Conservation (phyloP, 2,329 filamentous ascomycete species). For the Karstenula rhodostoma region DNA sequence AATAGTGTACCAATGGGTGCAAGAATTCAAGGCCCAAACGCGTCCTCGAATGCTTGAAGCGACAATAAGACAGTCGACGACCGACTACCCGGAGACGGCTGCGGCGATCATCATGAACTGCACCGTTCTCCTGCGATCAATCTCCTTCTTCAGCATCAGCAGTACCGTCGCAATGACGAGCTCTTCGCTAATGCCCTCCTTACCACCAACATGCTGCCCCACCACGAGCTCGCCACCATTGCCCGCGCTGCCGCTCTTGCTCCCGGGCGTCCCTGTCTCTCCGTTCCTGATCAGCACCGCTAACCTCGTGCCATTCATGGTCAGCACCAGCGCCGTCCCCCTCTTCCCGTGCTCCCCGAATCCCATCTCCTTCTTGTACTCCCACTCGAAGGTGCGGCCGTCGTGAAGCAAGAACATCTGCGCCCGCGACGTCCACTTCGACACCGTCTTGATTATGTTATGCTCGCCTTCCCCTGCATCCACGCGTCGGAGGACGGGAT, state of each 20-base stretch:
- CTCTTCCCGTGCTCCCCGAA: constrained; percentile 27
- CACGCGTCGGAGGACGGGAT: constrained; percentile 58
- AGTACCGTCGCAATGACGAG: constrained; percentile 65
- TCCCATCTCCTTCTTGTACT: constrained; percentile 51
- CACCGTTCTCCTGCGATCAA: constrained; percentile 63
- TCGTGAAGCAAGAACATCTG: constrained; percentile 57
- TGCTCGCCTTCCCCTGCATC: constrained; percentile 32
- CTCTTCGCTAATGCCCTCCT: constrained; percentile 47
- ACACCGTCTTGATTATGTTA: constrained; percentile 41
- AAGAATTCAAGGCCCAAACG: too few relatives aligned
- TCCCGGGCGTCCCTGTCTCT: constrained; percentile 52
- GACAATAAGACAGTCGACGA: neutral
- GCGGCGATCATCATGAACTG: constrained; percentile 58
- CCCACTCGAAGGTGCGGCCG: constrained; percentile 63
- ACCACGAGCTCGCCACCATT: constrained; percentile 61
- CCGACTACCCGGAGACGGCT: neutral
- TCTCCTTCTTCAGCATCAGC: constrained; percentile 71
- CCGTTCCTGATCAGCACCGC: constrained; percentile 53
- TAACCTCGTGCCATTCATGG: constrained; percentile 31
- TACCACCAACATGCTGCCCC: constrained; percentile 38
- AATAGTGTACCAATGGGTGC: too few relatives aligned
- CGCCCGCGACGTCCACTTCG: constrained; percentile 58
- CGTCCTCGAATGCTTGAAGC: too few relatives aligned
- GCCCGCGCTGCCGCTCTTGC: constrained; percentile 48
- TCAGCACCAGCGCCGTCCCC: constrained; percentile 28